Percentiles rank a stretch among this genome's conserved stretches.
Conservation (phyloP, 1,284 basidiomycete species). For the Pseudozyma tsukubaensis region DNA sequence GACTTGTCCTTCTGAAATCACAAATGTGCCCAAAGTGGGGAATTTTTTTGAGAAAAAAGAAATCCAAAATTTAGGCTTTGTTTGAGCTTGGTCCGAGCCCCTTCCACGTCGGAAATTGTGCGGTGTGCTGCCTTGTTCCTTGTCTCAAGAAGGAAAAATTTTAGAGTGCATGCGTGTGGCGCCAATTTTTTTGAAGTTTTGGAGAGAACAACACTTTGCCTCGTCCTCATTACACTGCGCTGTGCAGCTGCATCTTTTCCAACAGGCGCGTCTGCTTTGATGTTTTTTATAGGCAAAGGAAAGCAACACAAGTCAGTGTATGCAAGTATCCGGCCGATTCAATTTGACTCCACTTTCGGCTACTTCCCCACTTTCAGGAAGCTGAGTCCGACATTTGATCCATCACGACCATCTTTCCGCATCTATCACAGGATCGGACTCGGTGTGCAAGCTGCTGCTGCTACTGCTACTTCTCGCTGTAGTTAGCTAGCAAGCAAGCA, state of each 20-base stretch:
- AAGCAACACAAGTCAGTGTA: background rate
- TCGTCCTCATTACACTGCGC: too few relatives aligned
- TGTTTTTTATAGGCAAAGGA: background rate
- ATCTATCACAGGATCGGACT: background rate
- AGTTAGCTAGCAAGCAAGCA: constrained; percentile 9
- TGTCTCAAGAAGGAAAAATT: constrained; percentile 8
- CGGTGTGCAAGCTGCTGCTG: background rate
- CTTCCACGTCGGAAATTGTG: too few relatives aligned
- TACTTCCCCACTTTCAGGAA: background rate
- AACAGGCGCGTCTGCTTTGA: background rate
- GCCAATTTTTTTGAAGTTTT: background rate
- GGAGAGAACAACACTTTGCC: constrained; percentile 38
- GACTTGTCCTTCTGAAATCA: background rate
- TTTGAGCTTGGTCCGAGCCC: constrained; percentile 3
- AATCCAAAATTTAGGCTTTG: background rate
- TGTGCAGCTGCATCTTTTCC: too few relatives aligned
- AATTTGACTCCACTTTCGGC: constrained; percentile 8
- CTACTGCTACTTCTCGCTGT: background rate
- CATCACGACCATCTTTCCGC: background rate
- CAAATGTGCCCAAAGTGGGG: constrained; percentile 4
- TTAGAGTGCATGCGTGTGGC: constrained; percentile 4
- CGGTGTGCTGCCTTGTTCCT: background rate
- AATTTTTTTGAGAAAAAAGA: background rate
- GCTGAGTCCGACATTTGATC: background rate
- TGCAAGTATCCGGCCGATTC: constrained; percentile 20